Conservation (phyloP, 1,139 yeast species). For the Candida sanyaensis region DNA sequence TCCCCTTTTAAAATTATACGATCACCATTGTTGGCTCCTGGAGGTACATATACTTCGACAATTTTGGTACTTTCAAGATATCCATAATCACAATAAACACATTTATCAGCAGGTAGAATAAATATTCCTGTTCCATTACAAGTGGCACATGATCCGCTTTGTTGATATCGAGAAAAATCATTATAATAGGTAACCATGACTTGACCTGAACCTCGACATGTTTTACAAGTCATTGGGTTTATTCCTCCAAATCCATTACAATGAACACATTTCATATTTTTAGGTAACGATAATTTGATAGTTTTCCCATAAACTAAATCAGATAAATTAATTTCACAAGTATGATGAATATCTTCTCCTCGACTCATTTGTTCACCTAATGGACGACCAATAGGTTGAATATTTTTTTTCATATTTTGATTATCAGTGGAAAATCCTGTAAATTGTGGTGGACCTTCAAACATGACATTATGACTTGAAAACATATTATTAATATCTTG, state of each 20-base stretch:
- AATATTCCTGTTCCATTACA: conserved; percentile 41
- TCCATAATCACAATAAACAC: conserved; percentile 35
- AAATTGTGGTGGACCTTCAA: conserved; percentile 3
- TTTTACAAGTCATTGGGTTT: conserved; percentile 33
- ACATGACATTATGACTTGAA: conserved; percentile 16
- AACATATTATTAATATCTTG: conserved; percentile 38
- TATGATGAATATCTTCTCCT: conserved; percentile 46
- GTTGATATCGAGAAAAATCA: conserved; percentile 36
- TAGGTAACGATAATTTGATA: conserved; percentile 43
- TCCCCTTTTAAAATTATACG: conserved; percentile 54
- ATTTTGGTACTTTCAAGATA: conserved; percentile 48
- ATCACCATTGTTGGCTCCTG: conserved; percentile 56
- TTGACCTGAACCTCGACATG: conserved; percentile 42
- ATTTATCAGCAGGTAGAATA: conserved; percentile 23
- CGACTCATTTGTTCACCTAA: conserved; percentile 14
- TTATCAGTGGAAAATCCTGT: conserved; percentile 1
- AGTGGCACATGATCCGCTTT: conserved; percentile 33
- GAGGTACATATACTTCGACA: conserved; percentile 49
- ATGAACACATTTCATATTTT: conserved; percentile 31
- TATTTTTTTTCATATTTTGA: conserved; percentile 20
- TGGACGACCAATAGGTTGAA: conserved; percentile 23
- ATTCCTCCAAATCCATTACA: conserved; percentile 44
- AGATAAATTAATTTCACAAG: conserved; percentile 35
- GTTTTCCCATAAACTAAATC: conserved; percentile 43
- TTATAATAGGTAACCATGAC: conserved; percentile 33